Conservation (phyloP, 257 asterid genomes). For the Solanum rostratum region DNA sequence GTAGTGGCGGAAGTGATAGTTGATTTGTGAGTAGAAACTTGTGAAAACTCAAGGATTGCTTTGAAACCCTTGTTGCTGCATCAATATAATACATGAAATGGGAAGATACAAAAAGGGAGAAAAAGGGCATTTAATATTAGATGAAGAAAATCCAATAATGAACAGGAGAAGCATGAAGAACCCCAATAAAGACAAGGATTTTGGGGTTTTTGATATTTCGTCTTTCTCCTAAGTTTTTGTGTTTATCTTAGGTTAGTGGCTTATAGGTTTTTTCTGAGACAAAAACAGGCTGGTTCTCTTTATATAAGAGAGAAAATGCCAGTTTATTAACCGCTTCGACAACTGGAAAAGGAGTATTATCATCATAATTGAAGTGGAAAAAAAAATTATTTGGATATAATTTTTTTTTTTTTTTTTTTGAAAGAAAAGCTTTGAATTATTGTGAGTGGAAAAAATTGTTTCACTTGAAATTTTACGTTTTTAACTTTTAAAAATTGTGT, state of each 20-base stretch:
- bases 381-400: neutral
- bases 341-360: neutral
- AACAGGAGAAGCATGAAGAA: slow-evolving; percentile 30
- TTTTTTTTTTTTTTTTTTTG: neutral
- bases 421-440: neutral
- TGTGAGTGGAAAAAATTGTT: neutral
- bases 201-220: neutral
- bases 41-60: slow-evolving; percentile 20
- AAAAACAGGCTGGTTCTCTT: neutral
- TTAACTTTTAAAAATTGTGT: neutral
- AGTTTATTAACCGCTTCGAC: neutral
- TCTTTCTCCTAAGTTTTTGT: neutral
- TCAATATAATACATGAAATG: slow-evolving; percentile 56
- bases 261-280: neutral
- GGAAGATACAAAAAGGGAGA: slow-evolving; percentile 5
- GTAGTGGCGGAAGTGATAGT: neutral
- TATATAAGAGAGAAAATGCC: neutral
- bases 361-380: neutral
- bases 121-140: slow-evolving; percentile 21
- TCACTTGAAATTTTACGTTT: neutral
- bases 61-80: slow-evolving; percentile 13
- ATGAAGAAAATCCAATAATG: slow-evolving; percentile 3
- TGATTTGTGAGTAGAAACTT: slow-evolving; percentile 11
- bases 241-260: neutral
- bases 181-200: neutral